Evolutionary conservation across 2,329 filamentous ascomycete genomes (phyloP).

Genomic region (Fusarium fracticaudum): DNA sequence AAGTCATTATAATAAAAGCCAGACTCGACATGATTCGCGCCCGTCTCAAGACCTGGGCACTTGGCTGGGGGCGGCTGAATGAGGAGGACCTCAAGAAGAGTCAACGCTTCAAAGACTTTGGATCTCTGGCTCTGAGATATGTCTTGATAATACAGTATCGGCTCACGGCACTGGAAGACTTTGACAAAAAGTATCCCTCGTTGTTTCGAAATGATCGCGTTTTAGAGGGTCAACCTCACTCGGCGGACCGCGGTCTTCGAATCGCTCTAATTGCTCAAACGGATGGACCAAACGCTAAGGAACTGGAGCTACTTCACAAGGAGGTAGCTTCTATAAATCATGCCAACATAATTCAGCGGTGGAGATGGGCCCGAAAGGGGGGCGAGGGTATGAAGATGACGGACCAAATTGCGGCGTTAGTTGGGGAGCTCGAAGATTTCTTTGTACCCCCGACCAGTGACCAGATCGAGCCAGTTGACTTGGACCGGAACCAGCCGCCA

Average conservation of each 20-base stretch:
- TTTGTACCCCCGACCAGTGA: background rate
- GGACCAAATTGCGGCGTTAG: background rate
- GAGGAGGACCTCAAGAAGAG: background rate
- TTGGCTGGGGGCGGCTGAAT: rapidly evolving
- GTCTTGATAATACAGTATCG: background rate
- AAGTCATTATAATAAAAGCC: background rate
- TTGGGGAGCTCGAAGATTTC: background rate
- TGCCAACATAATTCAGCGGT: background rate
- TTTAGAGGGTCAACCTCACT: rapidly evolving
- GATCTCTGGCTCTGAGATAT: background rate
- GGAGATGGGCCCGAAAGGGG: background rate
- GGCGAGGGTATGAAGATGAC: background rate
- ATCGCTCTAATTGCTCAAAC: background rate
- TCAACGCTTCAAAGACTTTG: background rate
- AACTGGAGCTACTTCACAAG: rapidly evolving
- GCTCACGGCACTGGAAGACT: background rate
- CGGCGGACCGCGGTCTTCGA: background rate
- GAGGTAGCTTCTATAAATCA: background rate
- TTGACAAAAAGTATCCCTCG: background rate
- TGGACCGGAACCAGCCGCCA: rapidly evolving
- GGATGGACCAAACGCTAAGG: rapidly evolving
- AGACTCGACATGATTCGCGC: background rate
- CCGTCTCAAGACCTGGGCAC: background rate
- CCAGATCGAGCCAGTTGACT: background rate
- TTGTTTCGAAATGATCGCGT: background rate